A percentile compares a stretch with the other conserved stretches of the same genome.
Evolutionary conservation across 495 filamentous ascomycete genomes (phyloP).

Genomic region (Hypoxylon rickii): DNA sequence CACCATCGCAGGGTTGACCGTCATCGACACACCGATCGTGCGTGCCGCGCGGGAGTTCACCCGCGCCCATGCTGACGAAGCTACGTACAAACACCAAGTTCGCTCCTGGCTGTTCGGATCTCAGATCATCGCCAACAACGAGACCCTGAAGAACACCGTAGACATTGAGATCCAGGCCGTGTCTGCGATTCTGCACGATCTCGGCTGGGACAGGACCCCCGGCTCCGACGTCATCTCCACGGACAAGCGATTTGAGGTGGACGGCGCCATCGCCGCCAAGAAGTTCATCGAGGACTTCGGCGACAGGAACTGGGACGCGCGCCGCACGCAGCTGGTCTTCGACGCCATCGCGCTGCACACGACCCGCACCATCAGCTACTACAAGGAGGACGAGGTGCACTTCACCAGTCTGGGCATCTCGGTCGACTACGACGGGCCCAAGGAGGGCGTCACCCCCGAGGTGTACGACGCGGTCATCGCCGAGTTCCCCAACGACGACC

Average conservation of each 20-base stretch:
- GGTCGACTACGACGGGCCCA: constrained; percentile 48
- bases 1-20: constrained; percentile 37
- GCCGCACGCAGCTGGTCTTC: constrained; percentile 49
- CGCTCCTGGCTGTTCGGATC: constrained; percentile 48
- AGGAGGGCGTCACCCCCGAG: constrained; percentile 38
- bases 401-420: constrained; percentile 40
- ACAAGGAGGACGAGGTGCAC: constrained; percentile 48
- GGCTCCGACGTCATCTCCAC: constrained; percentile 31
- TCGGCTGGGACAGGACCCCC: constrained; percentile 52
- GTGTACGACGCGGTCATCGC: constrained; percentile 38
- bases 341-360: constrained; percentile 51
- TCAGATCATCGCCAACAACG: constrained; percentile 43
- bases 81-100: constrained; percentile 50
- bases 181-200: constrained; percentile 57
- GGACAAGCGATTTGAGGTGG: constrained; percentile 51
- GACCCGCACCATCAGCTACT: constrained; percentile 39
- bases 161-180: constrained; percentile 58
- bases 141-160: constrained; percentile 34
- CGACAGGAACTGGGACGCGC: constrained; percentile 40
- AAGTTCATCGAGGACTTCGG: constrained; percentile 40
- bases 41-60: constrained; percentile 46
- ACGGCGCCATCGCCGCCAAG: constrained; percentile 46
- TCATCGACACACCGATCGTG: constrained; percentile 49
- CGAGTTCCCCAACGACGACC: constrained; percentile 39
- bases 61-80: constrained; percentile 40